A percentile compares a stretch with the other conserved stretches of the same genome.
Evolutionary conservation across 1,139 yeast genomes (phyloP).

Genomic region (Meyerozyma athensensis): DNA sequence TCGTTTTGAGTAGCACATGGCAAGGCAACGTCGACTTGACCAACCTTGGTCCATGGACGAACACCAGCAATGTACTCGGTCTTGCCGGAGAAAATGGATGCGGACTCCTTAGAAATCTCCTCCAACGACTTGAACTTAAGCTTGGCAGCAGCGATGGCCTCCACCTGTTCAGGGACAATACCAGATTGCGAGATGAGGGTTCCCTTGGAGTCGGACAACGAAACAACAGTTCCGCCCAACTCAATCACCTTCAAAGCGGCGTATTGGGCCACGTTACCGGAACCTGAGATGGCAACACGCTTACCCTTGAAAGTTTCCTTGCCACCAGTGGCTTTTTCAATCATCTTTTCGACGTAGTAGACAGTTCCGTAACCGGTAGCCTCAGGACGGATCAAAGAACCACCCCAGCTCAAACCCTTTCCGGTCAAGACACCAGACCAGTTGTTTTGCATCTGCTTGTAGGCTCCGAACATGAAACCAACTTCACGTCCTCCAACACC

Average conservation of each 20-base stretch:
- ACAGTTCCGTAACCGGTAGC: conserved; percentile 98
- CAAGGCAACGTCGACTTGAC: conserved; percentile 90
- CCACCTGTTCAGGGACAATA: conserved; percentile 76
- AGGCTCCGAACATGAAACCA: conserved; percentile 94
- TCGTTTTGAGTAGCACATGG: conserved; percentile 99
- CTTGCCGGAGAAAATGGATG: conserved; percentile 51
- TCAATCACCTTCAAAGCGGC: conserved; percentile 97
- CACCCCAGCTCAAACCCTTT: conserved; percentile 98
- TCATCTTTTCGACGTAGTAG: conserved; percentile 96
- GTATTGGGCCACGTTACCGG: conserved; percentile 98
- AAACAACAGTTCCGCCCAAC: conserved; percentile 92
- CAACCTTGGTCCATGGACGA: conserved; percentile 94
- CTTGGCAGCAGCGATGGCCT: conserved; percentile 77
- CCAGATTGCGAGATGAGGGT: conserved; percentile 72
- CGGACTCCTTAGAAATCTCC: conserved; percentile 54
- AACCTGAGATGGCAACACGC: conserved; percentile 93
- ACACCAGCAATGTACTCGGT: conserved; percentile 86
- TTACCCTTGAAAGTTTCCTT: conserved; percentile 87
- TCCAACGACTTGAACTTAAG: conserved; percentile 72
- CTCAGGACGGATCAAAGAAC: conserved; percentile 97
- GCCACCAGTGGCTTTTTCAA: conserved; percentile 86
- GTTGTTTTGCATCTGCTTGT: conserved; percentile 85
- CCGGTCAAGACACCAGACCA: conserved; percentile 98
- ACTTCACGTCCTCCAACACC: conserved; percentile 92
- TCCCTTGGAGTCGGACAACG: conserved; percentile 94